phyloP scores from a whole-genome alignment of 2,329 filamentous ascomycete genomes.

The Pseudocercospora macadamiae region DNA sequence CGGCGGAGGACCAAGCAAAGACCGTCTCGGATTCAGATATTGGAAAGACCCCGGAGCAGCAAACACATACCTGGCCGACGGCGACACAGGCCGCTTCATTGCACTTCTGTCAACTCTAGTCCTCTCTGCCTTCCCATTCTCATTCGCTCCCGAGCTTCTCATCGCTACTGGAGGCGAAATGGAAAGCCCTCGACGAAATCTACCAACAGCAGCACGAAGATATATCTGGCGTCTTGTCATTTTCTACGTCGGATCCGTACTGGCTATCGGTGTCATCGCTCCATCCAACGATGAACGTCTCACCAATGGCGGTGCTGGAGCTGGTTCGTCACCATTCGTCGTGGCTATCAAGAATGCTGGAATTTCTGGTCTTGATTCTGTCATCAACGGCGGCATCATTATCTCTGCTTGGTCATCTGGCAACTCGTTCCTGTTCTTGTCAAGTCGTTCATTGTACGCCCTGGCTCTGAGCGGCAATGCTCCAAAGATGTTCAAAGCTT shows the following conservation, averaged over 20 bases:
- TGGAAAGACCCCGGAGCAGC: conserved; percentile 54
- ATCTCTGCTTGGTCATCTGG: conserved; percentile 65
- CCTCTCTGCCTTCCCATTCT: conserved; percentile 57
- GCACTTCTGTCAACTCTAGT: conserved; percentile 56
- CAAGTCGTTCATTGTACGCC: conserved; percentile 56
- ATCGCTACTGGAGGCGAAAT: conserved; percentile 60
- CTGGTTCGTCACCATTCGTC: conserved; percentile 25
- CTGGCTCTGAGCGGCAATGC: conserved; percentile 67
- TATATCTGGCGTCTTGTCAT: conserved; percentile 66
- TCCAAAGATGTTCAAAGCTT: conserved; percentile 56
- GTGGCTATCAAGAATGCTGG: conserved; percentile 53
- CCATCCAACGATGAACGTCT: conserved; percentile 57
- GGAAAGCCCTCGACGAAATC: conserved; percentile 59
- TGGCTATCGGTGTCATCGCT: conserved; percentile 65
- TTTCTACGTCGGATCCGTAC: conserved; percentile 61
- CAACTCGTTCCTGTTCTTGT: conserved; percentile 59
- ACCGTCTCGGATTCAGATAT: conserved; percentile 56
- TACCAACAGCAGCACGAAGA: conserved; percentile 61
- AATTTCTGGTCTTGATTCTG: conserved; percentile 61
- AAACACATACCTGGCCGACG: conserved; percentile 52
- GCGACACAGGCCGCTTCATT: conserved; percentile 55
- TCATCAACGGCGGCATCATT: conserved; percentile 70
- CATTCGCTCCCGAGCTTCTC: conserved; percentile 59
- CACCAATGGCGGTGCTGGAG: conserved; percentile 40
- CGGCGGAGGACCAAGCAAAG: conserved; percentile 57